Base-by-base conservation (phyloP, 768 basidiomycete genomes). In the Coprinopsis sp. region DNA sequence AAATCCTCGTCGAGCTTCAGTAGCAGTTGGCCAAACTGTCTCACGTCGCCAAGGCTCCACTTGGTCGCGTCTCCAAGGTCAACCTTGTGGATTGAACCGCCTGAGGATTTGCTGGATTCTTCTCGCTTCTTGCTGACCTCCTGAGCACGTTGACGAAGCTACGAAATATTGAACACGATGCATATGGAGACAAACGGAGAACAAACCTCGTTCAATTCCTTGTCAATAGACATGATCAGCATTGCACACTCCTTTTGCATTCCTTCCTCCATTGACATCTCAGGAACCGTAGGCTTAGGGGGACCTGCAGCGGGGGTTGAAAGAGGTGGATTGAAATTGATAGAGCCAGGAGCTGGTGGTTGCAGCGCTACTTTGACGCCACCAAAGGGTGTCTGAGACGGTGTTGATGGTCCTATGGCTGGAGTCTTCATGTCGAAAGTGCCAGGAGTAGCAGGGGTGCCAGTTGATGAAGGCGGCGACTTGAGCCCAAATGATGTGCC, bases 241-340 rank as follows among this genome's bases (percentile, higher is more conserved):
- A 69, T 37, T 2, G 59, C 54, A 52, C 83, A 83, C 56, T 90
- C 82, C 14, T 72, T 70, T 54, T 87, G 84, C 76, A 91, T 78
- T 8, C 83, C 81, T 44, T 79, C 74, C 49, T 81, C 75, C 50
- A 74, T 54, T 47, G 70, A 49, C 46, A 64, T 49, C 37, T 64
- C 55, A 0, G 52, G 54, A 4, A n/a, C n/a, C n/a, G n/a, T n/a
- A n/a, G n/a, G n/a, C n/a, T n/a, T n/a, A n/a, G n/a, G n/a, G n/a
- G n/a, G n/a, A n/a, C n/a, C n/a, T n/a, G n/a, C n/a, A n/a, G n/a
- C n/a, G n/a, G n/a, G n/a, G n/a, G n/a, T n/a, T n/a, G n/a, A n/a
- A n/a, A n/a, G n/a, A n/a, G n/a, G n/a, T n/a, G n/a, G n/a, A n/a
- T n/a, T n/a, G n/a, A n/a, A n/a, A n/a, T n/a, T n/a, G n/a, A n/a